Base-by-base conservation (phyloP, 345 rosid genomes). In the Adansonia digitata region DNA sequence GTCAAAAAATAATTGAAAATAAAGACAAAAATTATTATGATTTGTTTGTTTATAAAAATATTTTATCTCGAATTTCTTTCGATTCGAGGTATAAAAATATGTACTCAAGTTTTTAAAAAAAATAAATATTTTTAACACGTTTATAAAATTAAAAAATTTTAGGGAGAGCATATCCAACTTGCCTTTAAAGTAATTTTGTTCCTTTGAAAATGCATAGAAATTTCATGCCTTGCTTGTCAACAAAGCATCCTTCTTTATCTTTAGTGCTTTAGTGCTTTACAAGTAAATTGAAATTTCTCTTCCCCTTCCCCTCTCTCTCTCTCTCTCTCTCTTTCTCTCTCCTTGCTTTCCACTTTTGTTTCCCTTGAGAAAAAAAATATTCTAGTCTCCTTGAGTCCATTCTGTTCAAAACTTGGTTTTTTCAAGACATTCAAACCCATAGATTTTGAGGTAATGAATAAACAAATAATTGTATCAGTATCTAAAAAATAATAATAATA, bases 391-490 rank as follows among this genome's bases (percentile, higher is more conserved):
- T 40, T 37, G 48, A 82, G 71, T 76, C 27, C 69, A 24, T 48
- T 74, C 76, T 72, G 52, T 63, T 37, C 79, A 45, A 61, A 71
- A 49, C 78, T 71, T 71, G 72, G 75, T 69, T 71, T 74, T 78
- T 77, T n/a, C n/a, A n/a, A 78, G 61, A 80, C 78, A 72, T 78
- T 71, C 75, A 81, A 66, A 55, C 77, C 65, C 74, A 66, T 48
- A 63, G 59, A 73, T 62, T 65, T 73, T 70, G 73, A 79, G 76
- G 69, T 68, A 69, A 73, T 45, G 74, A 78, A 42, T 22, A 73
- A 31, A 60, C 7, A 35, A 73, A 60, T 71, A 74, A 51, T 69
- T 46, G 42, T 53, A 45, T 35, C 52, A 31, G 24, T 9, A 24
- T 42, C 5, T 29, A 63, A 63, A 18, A 42, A 42, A 42, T 13